A percentile compares a stretch with the other conserved stretches of the same genome.
These are phyloP conservation scores for Amaranthus palmeri DNA, from an alignment of 148 eudicot species.

Conservation along the genomic window DNA sequence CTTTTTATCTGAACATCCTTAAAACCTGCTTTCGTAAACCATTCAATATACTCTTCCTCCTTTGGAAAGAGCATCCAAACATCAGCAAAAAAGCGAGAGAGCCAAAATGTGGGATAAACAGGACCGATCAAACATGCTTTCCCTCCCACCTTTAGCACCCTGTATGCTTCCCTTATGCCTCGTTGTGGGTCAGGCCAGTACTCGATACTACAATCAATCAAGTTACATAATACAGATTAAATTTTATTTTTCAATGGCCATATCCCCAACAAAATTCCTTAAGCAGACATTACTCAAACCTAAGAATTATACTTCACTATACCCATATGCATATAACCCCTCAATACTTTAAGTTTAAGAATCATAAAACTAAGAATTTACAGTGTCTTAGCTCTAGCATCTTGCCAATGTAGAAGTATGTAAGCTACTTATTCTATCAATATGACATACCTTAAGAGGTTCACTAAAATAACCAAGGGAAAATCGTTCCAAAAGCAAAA, in stretches of 20 bases:
- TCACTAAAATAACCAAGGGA: neutral
- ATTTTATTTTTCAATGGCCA: neutral
- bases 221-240: constrained; percentile 8
- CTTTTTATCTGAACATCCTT: constrained; percentile 80
- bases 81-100: constrained; percentile 93
- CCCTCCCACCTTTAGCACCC: constrained; percentile 82
- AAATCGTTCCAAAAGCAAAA: neutral
- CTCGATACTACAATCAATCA: constrained; percentile 60
- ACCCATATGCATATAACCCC: neutral
- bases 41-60: constrained; percentile 91
- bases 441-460: neutral
- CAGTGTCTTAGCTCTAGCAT: neutral
- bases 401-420: neutral
- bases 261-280: neutral
- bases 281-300: neutral
- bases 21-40: constrained; percentile 91
- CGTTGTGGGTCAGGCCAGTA: constrained; percentile 99
- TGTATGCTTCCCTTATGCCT: constrained; percentile 96
- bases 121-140: constrained; percentile 96
- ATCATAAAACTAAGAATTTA: neutral
- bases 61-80: constrained; percentile 98
- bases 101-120: constrained; percentile 85
- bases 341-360: neutral
- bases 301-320: neutral
- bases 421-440: neutral